Percentiles rank a stretch among this genome's conserved stretches.
Conservation (phyloP, 2,329 filamentous ascomycete genomes). For the Thermochaetoides dissita region DNA sequence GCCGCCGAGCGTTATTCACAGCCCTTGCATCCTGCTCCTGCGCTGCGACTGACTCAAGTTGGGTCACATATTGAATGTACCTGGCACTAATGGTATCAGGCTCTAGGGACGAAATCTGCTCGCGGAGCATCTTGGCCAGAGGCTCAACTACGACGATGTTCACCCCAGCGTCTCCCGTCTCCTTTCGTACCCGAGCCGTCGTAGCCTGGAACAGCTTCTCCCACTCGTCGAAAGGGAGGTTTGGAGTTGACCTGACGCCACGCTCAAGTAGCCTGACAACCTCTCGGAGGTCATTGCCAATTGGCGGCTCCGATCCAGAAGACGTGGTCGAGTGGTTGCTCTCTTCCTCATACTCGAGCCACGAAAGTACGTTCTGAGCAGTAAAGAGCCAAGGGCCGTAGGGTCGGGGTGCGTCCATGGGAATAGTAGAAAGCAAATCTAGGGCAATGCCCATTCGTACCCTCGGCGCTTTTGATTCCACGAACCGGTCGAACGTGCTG, state of each 20-base stretch:
- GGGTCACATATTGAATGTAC: slow-evolving; percentile 23
- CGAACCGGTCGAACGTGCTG: slow-evolving; percentile 44
- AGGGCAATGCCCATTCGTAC: slow-evolving; percentile 31
- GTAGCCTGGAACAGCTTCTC: slow-evolving; percentile 42
- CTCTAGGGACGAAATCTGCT: slow-evolving; percentile 18
- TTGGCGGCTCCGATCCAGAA: slow-evolving; percentile 29
- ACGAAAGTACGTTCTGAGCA: slow-evolving; percentile 30
- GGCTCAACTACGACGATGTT: slow-evolving; percentile 58
- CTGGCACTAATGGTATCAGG: slow-evolving; percentile 14
- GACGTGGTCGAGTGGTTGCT: slow-evolving; percentile 23
- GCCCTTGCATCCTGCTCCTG: slow-evolving; percentile 48
- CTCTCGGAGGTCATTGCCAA: slow-evolving; percentile 57
- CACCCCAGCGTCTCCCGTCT: slow-evolving; percentile 54
- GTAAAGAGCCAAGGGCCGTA: slow-evolving; percentile 39
- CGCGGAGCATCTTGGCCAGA: slow-evolving; percentile 42
- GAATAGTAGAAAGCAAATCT: slow-evolving; percentile 37
- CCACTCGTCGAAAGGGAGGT: slow-evolving; percentile 35
- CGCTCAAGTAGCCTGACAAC: slow-evolving; percentile 52
- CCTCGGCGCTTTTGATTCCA: slow-evolving; percentile 33
- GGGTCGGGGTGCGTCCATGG: slow-evolving; percentile 29
- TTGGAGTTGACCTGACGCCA: slow-evolving; percentile 38
- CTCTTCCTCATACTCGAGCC: slow-evolving; percentile 27
- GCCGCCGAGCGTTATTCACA: slow-evolving; percentile 49
- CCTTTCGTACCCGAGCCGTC: slow-evolving; percentile 40
- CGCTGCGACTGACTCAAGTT: slow-evolving; percentile 32